Base-by-base conservation (phyloP, 805 yeast genomes). In the Metschnikowia henanensis region DNA sequence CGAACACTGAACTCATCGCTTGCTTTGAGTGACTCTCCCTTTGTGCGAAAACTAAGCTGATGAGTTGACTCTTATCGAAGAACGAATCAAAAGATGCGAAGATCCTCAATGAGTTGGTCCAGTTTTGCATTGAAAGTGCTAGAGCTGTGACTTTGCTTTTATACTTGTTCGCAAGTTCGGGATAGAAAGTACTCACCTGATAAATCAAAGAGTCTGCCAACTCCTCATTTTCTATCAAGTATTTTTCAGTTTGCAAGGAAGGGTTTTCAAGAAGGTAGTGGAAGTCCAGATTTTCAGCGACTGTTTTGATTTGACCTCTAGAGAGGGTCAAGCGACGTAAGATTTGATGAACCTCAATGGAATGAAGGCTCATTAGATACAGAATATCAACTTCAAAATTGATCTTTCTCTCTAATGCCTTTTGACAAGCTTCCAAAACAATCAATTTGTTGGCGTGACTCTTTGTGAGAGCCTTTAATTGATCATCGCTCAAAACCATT, bases 1-100 rank as follows among this genome's bases (percentile, higher is more conserved):
- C 63, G 48, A 65, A 66, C 30, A 56, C 62, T 1, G 58, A 49
- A 5, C 46, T 55, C 46, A 64, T 54, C 16, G 59, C 60, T 54
- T 35, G 52, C 51, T 61, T 77, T 60, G 37, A 59, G 41, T 30
- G n/a, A 30, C 35, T 32, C 56, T 59, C 47, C 40, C 51, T 35
- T 42, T 53, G 34, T 16, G 31, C 53, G 31, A 62, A 60, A 1
- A 71, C 44, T 4, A 60, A 52, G 4, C 47, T 43, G 8, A 55
- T 39, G 5, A 62, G 44, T 1, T 47, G 55, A 10, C 49, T 40
- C 15, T 41, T 34, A 12, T 43, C 43, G 10, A 54, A 46, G 9
- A 37, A 39, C 17, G 35, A 37, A 18, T 41, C 31, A 30, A 45
- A 40, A 3, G 49, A 30, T 8, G 51, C 41, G 18, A 58, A 50